Conservation (phyloP, 176 grass and related monocot species). For the Ensete ventricosum region DNA sequence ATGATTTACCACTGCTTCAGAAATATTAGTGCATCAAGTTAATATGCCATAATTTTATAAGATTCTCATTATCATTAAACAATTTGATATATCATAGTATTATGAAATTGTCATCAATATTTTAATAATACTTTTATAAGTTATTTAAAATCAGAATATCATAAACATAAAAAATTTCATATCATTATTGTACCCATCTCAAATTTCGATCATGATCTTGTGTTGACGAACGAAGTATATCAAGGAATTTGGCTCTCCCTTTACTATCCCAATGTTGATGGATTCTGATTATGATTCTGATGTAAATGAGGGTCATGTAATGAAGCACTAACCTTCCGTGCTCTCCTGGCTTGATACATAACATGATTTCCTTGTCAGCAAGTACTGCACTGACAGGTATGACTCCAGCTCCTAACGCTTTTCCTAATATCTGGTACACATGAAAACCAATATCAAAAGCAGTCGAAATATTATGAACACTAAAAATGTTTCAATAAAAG, state of each 20-base stretch:
- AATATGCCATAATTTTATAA: too few relatives aligned
- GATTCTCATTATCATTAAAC: too few relatives aligned
- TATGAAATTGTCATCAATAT: too few relatives aligned
- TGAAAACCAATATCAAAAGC: conserved; percentile 1
- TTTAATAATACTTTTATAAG: too few relatives aligned
- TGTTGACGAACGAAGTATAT: too few relatives aligned
- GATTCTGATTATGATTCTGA: not conserved
- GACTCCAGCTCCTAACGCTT: conserved; percentile 92
- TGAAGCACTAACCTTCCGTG: conserved; percentile 61
- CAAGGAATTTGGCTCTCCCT: not conserved
- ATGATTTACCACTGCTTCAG: not conserved
- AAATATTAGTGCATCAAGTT: not conserved
- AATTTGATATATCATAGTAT: too few relatives aligned
- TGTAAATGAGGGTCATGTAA: not conserved
- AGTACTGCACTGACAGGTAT: conserved; percentile 96
- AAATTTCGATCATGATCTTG: too few relatives aligned
- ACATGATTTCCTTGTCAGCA: conserved; percentile 86
- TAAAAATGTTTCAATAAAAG: not conserved
- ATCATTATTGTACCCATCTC: too few relatives aligned
- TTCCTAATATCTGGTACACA: conserved; percentile 72
- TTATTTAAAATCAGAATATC: too few relatives aligned
- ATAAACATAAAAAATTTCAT: too few relatives aligned
- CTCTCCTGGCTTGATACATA: conserved; percentile 92
- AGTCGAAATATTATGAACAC: not conserved
- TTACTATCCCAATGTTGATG: not conserved